A percentile compares a stretch with the other conserved stretches of the same genome.
Conservation (phyloP, 75 land plant species). For the Pinus taeda region DNA sequence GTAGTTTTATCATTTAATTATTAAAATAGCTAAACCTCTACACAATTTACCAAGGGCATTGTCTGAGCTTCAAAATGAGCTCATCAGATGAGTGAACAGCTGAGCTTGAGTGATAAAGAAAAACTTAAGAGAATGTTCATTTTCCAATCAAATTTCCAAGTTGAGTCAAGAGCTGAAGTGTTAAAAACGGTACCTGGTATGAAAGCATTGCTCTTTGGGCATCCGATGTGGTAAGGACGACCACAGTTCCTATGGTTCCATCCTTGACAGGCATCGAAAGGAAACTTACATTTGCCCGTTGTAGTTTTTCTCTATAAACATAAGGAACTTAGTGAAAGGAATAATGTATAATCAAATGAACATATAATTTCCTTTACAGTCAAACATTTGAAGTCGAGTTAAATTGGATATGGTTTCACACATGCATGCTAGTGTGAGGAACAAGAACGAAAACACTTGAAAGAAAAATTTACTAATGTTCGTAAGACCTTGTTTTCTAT, state of each 20-base stretch:
- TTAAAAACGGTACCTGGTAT: slow-evolving; percentile 55
- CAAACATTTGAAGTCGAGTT: neutral
- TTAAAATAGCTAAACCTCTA: neutral
- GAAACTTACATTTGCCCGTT: slow-evolving; percentile 87
- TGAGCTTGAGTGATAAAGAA: neutral
- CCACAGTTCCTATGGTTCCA: slow-evolving; percentile 97
- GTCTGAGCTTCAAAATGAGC: slow-evolving; percentile 10
- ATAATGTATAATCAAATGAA: neutral
- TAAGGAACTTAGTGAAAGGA: slow-evolving; percentile 6
- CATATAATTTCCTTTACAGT: slow-evolving; percentile 3
- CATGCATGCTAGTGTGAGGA: neutral
- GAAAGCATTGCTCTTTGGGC: slow-evolving; percentile 99
- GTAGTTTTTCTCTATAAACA: slow-evolving; percentile 65
- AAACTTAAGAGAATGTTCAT: neutral
- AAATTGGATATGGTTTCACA: neutral
- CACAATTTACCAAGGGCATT: neutral
- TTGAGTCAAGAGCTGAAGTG: neutral
- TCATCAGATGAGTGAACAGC: neutral
- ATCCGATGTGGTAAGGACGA: slow-evolving; percentile 96
- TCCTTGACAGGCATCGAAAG: slow-evolving; percentile 75
- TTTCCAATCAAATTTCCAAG: neutral
- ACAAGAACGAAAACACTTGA: neutral
- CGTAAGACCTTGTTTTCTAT: neutral
- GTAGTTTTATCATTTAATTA: neutral
- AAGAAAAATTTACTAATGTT: neutral